Base-by-base conservation (phyloP, 2,329 filamentous ascomycete species). In the Nemania abortiva region DNA sequence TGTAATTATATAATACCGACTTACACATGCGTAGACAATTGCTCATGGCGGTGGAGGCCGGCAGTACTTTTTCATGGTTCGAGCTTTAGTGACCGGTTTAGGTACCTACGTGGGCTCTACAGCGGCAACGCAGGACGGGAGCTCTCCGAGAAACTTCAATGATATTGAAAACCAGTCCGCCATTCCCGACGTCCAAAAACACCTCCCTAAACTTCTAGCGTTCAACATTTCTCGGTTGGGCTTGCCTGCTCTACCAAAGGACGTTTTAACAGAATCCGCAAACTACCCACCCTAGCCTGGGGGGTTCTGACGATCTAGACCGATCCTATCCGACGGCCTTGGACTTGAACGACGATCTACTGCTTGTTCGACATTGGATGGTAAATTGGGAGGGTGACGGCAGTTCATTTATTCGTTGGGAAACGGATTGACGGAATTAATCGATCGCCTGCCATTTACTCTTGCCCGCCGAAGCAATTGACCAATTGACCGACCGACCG, bases 11-110 rank as follows among this genome's bases (percentile, higher is more conserved):
- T 27, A 5, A 27, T 27, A 27, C 5, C 24, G 24, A 27, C 24
- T 27, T 27, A 27, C 24, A 27, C 24, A 27, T 27, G 37, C 5
- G 57, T 34, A 49, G 20, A n/a, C 47, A 13, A 3, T 6, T 6
- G 5, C 3, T 7, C 6, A 39, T 70, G 67, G 75, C 75, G 76
- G 75, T 74, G 71, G 71, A 27, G 20, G 3, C 15, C 2, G 75
- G 76, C 76, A 77, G 68, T 75, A 75, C 63, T 62, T 39, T 63
- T 61, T 58, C 56, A 65, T 49, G 65, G 61, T 62, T 62, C 57
- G 50, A 57, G 70, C 59, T 62, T 62, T 57, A 56, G 50, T 45
- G 65, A 73, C 62, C 56, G 70, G 59, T 62, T 64, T 60, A n/a
- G 63, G 61, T 15, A 42, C 15, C 39, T 42, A 42, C 39, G 5